Conservation (phyloP, 148 eudicot species). For the Polygonum aviculare region DNA sequence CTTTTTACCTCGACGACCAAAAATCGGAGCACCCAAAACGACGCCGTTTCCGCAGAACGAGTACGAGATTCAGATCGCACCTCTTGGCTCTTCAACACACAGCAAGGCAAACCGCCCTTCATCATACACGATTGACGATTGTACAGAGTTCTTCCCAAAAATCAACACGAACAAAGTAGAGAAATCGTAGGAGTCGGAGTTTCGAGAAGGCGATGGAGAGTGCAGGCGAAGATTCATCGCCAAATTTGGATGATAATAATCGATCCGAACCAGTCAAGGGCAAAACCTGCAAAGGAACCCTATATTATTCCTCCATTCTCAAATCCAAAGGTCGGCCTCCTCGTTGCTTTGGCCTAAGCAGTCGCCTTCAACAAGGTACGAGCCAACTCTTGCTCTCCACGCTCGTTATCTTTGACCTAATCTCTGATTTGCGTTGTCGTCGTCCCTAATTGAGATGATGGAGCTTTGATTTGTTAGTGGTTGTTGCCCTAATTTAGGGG, state of each 20-base stretch:
- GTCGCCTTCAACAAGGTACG: slow-evolving; percentile 63
- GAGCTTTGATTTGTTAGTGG: not conserved
- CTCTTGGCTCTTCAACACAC: not conserved
- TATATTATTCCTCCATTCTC: slow-evolving; percentile 60
- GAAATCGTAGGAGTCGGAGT: not conserved
- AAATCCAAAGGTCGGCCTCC: slow-evolving; percentile 65
- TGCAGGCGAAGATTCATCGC: not conserved
- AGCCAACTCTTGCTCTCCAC: not conserved
- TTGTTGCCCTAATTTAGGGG: not conserved
- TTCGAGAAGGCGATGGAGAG: not conserved
- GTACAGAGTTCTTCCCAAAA: not conserved
- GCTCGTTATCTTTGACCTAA: not conserved
- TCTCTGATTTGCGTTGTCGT: not conserved
- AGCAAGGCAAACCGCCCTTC: not conserved
- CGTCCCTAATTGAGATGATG: not conserved
- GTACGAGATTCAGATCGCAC: not conserved
- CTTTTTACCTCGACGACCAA: too few relatives aligned
- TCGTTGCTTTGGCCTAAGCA: slow-evolving; percentile 71
- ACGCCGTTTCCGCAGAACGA: not conserved
- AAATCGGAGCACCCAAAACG: not conserved
- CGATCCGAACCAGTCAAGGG: slow-evolving; percentile 22
- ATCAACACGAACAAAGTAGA: not conserved
- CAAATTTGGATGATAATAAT: not conserved
- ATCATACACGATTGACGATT: not conserved
- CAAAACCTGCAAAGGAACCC: slow-evolving; percentile 72